Evolutionary conservation across 2,329 filamentous ascomycete species (phyloP), one percentile per base, ranked within the genome.

Genomic region (Pseudogymnoascus sp.): DNA sequence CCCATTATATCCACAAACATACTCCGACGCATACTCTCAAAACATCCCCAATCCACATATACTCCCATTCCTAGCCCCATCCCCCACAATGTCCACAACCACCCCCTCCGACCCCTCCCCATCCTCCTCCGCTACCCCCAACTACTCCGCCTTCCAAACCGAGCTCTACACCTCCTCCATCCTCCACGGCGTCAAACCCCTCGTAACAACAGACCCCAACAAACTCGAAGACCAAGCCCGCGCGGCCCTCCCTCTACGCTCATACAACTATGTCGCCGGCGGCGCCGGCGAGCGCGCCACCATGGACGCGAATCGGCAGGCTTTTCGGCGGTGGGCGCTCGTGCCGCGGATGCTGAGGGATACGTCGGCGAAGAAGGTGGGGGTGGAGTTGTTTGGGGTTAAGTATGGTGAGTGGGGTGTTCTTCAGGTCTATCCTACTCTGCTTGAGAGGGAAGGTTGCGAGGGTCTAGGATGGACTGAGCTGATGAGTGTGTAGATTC

Each of bases 301-400:
- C 0, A 82, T 84, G 77, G 80, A 82, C 60, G 82, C 81, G n/a
- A 88, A 88, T 72, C 79, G 84, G 7, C 79, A 85, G 69, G 82
- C 85, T 47, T 88, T 88, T 75, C 84, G 82, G 73, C 79, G 83
- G 4, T 84, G 86, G 76, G 80, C 83, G 63, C 81, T 89, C 69
- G 77, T 88, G 47, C 84, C 84, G 0, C 78, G 80, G 53, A 84
- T 82, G 76, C 78, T 88, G 1, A 78, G 85, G 60, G 82, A 86
- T 72, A 86, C 82, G 2, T 83, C 4, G 69, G 71, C 23, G 76
- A 74, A 31, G 75, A 83, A 84, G 63, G 72, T 84, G n/a, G 74
- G 73, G 5, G 75, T 82, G 3, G 75, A 80, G 47, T 70, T 87
- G 0, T 85, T 87, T 66, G 81, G 80, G 0, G 73, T 77, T 28